A percentile compares a stretch with the other conserved stretches of the same genome.
phyloP scores from a whole-genome alignment of 192 early-diverging fungal genomes.

The Rhizoclosmatium sp. region DNA sequence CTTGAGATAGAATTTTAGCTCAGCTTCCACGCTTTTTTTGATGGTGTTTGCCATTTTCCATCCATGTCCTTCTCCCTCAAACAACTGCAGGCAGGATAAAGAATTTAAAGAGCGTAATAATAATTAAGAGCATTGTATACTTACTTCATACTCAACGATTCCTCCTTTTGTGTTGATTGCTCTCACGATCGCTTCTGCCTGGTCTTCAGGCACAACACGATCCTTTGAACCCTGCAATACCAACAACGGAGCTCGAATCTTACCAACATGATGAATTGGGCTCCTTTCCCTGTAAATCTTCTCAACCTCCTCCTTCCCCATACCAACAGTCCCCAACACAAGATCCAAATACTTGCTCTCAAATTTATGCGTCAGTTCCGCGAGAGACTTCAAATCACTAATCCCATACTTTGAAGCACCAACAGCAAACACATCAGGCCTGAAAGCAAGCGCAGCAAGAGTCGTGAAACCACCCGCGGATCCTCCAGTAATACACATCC shows the following conservation, averaged over 20 bases:
- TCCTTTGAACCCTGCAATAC: slow-evolving; percentile 81
- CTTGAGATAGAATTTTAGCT: slow-evolving; percentile 71
- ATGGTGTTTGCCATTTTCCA: slow-evolving; percentile 76
- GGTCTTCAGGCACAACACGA: slow-evolving; percentile 78
- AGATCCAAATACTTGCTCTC: slow-evolving; percentile 57
- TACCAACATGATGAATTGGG: slow-evolving; percentile 66
- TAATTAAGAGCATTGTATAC: background rate
- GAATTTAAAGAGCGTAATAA: background rate
- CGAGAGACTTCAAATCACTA: slow-evolving; percentile 70
- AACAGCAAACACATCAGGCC: slow-evolving; percentile 73
- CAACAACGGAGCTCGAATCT: slow-evolving; percentile 68
- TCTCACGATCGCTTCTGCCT: slow-evolving; percentile 76
- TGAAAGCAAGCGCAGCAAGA: slow-evolving; percentile 71
- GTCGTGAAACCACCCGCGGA: slow-evolving; percentile 77
- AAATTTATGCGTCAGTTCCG: slow-evolving; percentile 84
- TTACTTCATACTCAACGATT: slow-evolving; percentile 57
- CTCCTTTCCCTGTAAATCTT: slow-evolving; percentile 69
- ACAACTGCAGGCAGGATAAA: slow-evolving; percentile 8
- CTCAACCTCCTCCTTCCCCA: slow-evolving; percentile 38
- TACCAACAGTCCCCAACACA: slow-evolving; percentile 63
- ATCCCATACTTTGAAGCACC: slow-evolving; percentile 78
- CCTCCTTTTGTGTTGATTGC: slow-evolving; percentile 68
- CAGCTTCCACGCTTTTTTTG: slow-evolving; percentile 64
- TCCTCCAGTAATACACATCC: slow-evolving; percentile 72
- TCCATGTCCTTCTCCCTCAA: slow-evolving; percentile 46